phyloP scores from a whole-genome alignment of 306 rosid genomes.

The Vigna trinervia region DNA sequence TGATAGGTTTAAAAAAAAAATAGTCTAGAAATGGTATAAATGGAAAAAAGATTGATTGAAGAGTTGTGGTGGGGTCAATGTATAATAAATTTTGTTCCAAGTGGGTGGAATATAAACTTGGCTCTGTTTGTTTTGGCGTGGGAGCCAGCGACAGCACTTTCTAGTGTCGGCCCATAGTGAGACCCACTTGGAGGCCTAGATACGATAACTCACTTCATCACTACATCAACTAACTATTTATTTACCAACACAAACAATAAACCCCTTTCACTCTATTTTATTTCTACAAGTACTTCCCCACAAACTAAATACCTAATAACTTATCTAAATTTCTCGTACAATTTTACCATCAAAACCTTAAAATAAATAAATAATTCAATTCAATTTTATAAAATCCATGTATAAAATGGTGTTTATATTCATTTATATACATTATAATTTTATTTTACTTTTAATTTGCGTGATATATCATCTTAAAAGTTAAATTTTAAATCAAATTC shows the following conservation, averaged over 20 bases:
- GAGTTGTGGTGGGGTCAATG: not conserved
- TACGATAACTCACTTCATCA: conserved; percentile 25
- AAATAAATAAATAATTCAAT: too few species aligned
- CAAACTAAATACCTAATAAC: not conserved
- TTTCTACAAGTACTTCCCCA: conserved; percentile 24
- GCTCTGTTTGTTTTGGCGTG: conserved; percentile 38
- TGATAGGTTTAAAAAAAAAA: not conserved
- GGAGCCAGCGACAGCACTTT: conserved; percentile 22
- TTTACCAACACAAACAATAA: not conserved
- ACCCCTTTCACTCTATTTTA: not conserved
- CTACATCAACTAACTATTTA: not conserved
- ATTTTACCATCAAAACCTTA: conserved; percentile 4
- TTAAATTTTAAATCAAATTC: too few species aligned
- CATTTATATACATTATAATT: too few species aligned
- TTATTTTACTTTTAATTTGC: too few species aligned
- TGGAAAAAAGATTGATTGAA: not conserved
- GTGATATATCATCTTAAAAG: too few species aligned
- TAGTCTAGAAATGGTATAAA: not conserved
- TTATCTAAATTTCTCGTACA: too few species aligned
- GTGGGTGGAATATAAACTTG: not conserved
- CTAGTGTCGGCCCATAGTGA: conserved; percentile 36
- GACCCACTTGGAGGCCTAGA: conserved; percentile 43
- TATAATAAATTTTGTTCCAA: not conserved
- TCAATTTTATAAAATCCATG: too few species aligned
- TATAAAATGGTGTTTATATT: too few species aligned